A percentile compares a stretch with the other conserved stretches of the same genome.
These are phyloP conservation scores for Fusarium newnesense DNA, from an alignment of 2,329 filamentous ascomycete genomes.

Conservation along the genomic window DNA sequence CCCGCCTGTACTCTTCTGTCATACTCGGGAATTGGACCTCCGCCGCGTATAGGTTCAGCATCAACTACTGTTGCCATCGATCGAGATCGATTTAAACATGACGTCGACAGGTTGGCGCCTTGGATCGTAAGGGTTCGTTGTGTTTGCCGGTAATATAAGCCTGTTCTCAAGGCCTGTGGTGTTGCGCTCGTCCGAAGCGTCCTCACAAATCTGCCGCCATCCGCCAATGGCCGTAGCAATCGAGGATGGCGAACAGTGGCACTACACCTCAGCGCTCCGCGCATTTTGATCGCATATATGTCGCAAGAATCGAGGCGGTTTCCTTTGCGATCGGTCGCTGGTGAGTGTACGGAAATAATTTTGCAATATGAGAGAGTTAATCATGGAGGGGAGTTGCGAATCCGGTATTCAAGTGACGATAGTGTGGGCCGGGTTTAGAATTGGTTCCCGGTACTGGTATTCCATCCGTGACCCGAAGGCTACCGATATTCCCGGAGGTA, in stretches of 20 bases:
- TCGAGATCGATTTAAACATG: constrained; percentile 26
- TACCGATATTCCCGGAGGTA: constrained; percentile 33
- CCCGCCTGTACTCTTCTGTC: constrained; percentile 81
- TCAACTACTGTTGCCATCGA: constrained; percentile 46
- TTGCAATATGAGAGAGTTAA: constrained; percentile 10
- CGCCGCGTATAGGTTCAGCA: constrained; percentile 45
- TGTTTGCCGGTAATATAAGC: constrained; percentile 10
- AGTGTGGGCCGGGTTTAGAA: constrained; percentile 43
- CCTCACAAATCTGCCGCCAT: constrained; percentile 32
- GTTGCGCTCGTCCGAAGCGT: constrained; percentile 38
- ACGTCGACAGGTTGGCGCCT: constrained; percentile 11
- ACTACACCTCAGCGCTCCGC: constrained; percentile 29
- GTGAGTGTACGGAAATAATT: constrained; percentile 12
- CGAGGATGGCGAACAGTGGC: constrained; percentile 28
- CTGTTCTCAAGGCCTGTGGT: constrained; percentile 10
- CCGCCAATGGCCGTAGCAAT: constrained; percentile 20
- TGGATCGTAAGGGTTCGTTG: neutral
- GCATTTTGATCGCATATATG: constrained; percentile 30
- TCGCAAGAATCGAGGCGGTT: neutral
- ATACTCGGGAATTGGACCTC: constrained; percentile 88
- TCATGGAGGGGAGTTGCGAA: constrained; percentile 40
- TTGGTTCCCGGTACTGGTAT: constrained; percentile 35
- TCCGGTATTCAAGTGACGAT: constrained; percentile 41
- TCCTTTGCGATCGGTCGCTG: constrained; percentile 6
- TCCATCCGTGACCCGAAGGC: constrained; percentile 25